A percentile compares a stretch with the other conserved stretches of the same genome.
phyloP scores from a whole-genome alignment of 2,329 filamentous ascomycete genomes.

The Penicillium hordei region DNA sequence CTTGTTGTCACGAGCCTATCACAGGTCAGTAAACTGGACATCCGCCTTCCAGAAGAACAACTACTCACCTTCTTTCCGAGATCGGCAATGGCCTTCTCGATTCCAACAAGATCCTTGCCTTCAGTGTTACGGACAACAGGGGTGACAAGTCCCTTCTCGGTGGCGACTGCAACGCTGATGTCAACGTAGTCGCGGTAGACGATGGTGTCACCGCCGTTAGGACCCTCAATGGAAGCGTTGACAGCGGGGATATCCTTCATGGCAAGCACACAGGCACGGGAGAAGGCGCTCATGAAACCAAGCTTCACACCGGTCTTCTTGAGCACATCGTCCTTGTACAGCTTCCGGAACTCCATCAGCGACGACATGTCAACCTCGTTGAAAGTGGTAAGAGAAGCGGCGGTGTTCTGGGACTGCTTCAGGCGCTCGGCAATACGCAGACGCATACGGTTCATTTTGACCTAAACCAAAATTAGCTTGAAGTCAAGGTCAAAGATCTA shows the following conservation, averaged over 20 bases:
- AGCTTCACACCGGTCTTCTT: constrained; percentile 98
- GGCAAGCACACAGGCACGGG: constrained; percentile 81
- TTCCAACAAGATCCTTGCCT: constrained; percentile 78
- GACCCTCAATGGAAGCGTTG: constrained; percentile 95
- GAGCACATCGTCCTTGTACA: constrained; percentile 93
- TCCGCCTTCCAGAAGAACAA: neutral
- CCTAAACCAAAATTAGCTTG: constrained; percentile 51
- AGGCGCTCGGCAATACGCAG: constrained; percentile 94
- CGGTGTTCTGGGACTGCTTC: constrained; percentile 99
- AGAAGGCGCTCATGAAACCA: constrained; percentile 99
- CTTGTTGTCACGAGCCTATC: constrained; percentile 86
- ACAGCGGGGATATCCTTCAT: constrained; percentile 94
- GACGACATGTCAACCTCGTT: constrained; percentile 99
- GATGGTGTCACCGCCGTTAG: constrained; percentile 92
- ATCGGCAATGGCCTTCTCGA: constrained; percentile 88
- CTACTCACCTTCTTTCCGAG: constrained; percentile 82
- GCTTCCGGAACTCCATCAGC: constrained; percentile 93
- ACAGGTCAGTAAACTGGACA: constrained; percentile 12
- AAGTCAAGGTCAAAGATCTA: neutral
- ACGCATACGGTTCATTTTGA: constrained; percentile 99
- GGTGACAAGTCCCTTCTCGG: constrained; percentile 94
- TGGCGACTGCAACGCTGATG: constrained; percentile 94
- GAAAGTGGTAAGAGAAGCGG: constrained; percentile 95
- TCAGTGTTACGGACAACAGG: constrained; percentile 95
- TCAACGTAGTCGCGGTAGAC: constrained; percentile 98